Conservation (phyloP, 371 early-diverging fungal genomes). For the Mortierella sp. region DNA sequence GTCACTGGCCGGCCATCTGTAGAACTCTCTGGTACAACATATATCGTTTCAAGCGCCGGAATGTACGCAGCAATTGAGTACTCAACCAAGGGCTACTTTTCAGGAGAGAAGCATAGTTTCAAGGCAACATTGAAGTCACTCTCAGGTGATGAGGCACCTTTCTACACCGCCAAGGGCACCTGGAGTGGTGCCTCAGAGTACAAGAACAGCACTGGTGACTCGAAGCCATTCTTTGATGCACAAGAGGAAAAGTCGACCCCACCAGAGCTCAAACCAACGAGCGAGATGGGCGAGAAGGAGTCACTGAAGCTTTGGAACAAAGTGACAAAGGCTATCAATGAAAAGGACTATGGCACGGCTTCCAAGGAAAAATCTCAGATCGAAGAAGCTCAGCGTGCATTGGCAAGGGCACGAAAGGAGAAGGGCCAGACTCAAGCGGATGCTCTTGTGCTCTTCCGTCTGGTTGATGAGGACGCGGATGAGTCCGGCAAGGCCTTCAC, state of each 20-base stretch:
- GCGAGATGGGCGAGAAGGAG: slow-evolving; percentile 72
- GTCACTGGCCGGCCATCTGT: slow-evolving; percentile 84
- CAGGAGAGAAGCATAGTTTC: slow-evolving; percentile 84
- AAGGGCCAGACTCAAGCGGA: slow-evolving; percentile 65
- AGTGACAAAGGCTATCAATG: slow-evolving; percentile 74
- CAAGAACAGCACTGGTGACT: slow-evolving; percentile 43
- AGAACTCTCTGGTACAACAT: slow-evolving; percentile 78
- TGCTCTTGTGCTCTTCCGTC: slow-evolving; percentile 30
- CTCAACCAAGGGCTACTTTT: slow-evolving; percentile 81
- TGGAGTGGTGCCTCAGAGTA: slow-evolving; percentile 74
- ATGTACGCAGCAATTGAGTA: slow-evolving; percentile 76
- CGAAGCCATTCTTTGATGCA: slow-evolving; percentile 70
- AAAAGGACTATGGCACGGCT: slow-evolving; percentile 74
- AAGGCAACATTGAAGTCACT: slow-evolving; percentile 69
- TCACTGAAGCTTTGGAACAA: slow-evolving; percentile 79
- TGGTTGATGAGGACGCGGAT: slow-evolving; percentile 35
- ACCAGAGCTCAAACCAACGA: slow-evolving; percentile 55
- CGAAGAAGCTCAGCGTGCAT: slow-evolving; percentile 77
- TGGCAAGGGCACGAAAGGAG: slow-evolving; percentile 73
- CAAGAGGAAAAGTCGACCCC: slow-evolving; percentile 26
- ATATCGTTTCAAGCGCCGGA: slow-evolving; percentile 74
- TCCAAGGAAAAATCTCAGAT: slow-evolving; percentile 76
- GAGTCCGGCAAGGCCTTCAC: slow-evolving; percentile 24
- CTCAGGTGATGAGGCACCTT: slow-evolving; percentile 49
- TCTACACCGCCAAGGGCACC: slow-evolving; percentile 72